These are phyloP conservation scores for Colletotrichum simmondsii DNA, from an alignment of 2,329 filamentous ascomycete species.

Conservation along the genomic window DNA sequence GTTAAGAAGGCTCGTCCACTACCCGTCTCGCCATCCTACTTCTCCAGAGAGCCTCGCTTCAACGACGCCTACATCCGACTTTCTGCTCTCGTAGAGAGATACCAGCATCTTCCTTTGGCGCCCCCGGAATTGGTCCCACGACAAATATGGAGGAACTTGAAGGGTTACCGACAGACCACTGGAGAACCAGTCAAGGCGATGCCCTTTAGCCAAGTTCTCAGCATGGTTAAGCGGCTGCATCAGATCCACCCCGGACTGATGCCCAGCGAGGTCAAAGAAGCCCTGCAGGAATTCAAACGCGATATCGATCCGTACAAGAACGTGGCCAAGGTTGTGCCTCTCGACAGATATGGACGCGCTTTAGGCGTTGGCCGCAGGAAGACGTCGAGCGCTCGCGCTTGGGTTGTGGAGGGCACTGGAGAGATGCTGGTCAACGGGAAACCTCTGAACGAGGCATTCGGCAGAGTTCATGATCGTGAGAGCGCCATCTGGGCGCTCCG, in stretches of 20 bases:
- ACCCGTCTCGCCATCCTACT: constrained; percentile 92
- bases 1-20: constrained; percentile 75
- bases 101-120: constrained; percentile 78
- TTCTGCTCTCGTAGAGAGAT: constrained; percentile 76
- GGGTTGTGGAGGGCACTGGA: constrained; percentile 91
- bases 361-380: constrained; percentile 88
- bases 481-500: constrained; percentile 93
- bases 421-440: constrained; percentile 93
- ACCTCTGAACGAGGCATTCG: constrained; percentile 83
- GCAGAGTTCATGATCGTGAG: constrained; percentile 90
- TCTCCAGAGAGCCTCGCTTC: constrained; percentile 86
- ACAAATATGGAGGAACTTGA: constrained; percentile 83
- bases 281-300: constrained; percentile 78
- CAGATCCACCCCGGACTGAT: constrained; percentile 83
- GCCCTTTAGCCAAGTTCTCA: constrained; percentile 82
- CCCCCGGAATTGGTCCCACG: constrained; percentile 73
- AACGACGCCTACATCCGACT: constrained; percentile 85
- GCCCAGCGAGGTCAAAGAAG: constrained; percentile 73
- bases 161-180: constrained; percentile 77
- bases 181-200: constrained; percentile 80
- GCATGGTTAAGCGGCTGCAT: constrained; percentile 83
- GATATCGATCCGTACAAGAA: constrained; percentile 78
- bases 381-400: constrained; percentile 85
- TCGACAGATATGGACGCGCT: constrained; percentile 84
- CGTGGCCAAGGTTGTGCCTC: constrained; percentile 67